phyloP scores from a whole-genome alignment of 306 rosid genomes.

The Castanea crenata region DNA sequence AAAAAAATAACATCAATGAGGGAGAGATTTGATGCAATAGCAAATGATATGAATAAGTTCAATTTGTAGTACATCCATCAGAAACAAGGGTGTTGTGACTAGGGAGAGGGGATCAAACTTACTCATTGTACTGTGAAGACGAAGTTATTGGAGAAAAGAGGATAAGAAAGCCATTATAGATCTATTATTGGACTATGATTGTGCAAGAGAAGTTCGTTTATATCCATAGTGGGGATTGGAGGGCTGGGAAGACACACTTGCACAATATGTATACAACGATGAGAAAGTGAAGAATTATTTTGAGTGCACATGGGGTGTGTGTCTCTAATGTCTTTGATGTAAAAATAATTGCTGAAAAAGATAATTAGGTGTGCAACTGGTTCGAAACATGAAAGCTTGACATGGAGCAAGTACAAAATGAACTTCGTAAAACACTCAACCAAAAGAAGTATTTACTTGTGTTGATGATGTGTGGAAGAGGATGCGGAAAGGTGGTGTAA shows the following conservation, averaged over 20 bases:
- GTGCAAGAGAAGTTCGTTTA: background rate
- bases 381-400: accelerated
- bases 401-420: too few species aligned
- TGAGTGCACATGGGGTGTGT: too few species aligned
- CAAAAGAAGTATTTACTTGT: background rate
- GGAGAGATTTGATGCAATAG: too few species aligned
- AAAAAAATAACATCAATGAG: too few species aligned
- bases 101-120: background rate
- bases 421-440: background rate
- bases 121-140: background rate
- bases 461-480: background rate
- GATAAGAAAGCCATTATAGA: background rate
- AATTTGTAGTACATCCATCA: too few species aligned
- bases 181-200: background rate
- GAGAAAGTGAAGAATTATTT: too few species aligned
- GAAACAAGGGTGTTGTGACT: too few species aligned
- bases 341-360: background rate
- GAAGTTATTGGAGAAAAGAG: background rate
- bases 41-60: too few species aligned
- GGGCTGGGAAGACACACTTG: background rate
- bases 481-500: background rate
- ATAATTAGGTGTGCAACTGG: background rate
- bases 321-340: background rate
- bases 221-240: background rate
- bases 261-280: background rate